Percentiles rank a stretch among this genome's conserved stretches.
These are phyloP conservation scores for Trichoderma virens DNA, from an alignment of 495 filamentous ascomycete species.

Conservation along the genomic window DNA sequence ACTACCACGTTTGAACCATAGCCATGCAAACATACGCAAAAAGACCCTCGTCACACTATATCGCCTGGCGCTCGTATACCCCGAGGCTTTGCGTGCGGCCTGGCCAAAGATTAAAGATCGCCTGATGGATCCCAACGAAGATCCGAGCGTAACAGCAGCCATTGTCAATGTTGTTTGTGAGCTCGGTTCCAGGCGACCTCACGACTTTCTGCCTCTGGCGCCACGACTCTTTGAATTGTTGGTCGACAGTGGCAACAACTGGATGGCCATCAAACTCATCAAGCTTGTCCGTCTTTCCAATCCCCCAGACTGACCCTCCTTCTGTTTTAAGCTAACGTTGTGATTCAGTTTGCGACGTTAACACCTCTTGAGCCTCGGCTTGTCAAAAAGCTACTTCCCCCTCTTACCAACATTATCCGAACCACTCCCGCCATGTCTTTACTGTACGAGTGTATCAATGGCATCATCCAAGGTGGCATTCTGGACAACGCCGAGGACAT, in stretches of 20 bases:
- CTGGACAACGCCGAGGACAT: conserved; percentile 68
- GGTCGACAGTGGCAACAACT: conserved; percentile 92
- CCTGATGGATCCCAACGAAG: conserved; percentile 82
- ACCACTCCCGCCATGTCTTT: conserved; percentile 95
- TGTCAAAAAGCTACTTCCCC: conserved; percentile 88
- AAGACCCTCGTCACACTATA: conserved; percentile 94
- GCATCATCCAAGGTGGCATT: conserved; percentile 93
- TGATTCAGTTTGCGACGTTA: conserved; percentile 76
- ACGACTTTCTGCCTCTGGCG: conserved; percentile 87
- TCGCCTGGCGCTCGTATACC: conserved; percentile 84
- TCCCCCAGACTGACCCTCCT: not conserved
- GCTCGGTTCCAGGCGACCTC: conserved; percentile 84
- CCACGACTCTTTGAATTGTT: conserved; percentile 86
- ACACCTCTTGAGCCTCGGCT: conserved; percentile 89
- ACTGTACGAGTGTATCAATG: conserved; percentile 96
- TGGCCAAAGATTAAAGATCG: conserved; percentile 97
- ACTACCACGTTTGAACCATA: conserved; percentile 77
- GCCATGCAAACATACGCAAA: conserved; percentile 74
- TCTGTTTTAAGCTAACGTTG: conserved; percentile 19
- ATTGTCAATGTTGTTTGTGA: conserved; percentile 97
- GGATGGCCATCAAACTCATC: conserved; percentile 99
- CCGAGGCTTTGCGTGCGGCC: conserved; percentile 80
- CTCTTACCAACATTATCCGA: conserved; percentile 82
- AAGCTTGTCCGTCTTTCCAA: conserved; percentile 61
- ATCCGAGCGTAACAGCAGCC: conserved; percentile 88